These are phyloP conservation scores for Trichoderma arundinaceum DNA, from an alignment of 2,329 filamentous ascomycete species.

Conservation along the genomic window DNA sequence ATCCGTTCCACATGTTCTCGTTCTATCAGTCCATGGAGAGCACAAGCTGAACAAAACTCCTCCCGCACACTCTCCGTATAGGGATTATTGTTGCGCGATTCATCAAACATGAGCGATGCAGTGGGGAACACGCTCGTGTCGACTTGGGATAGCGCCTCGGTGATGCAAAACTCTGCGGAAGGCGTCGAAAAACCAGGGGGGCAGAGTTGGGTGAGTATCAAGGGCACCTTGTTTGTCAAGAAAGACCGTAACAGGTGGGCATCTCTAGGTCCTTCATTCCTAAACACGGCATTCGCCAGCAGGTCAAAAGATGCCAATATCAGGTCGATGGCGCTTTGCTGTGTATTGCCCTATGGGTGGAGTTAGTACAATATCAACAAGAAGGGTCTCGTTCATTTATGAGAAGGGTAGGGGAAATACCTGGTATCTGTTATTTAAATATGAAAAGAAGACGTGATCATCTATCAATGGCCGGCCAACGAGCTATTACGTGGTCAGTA, in stretches of 20 bases:
- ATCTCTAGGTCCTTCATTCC: conserved; percentile 58
- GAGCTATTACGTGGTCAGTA: conserved; percentile 58
- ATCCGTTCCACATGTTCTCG: conserved; percentile 79
- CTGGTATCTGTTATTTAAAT: conserved; percentile 84
- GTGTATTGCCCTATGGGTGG: conserved; percentile 68
- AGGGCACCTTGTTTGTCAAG: conserved; percentile 70
- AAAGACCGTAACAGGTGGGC: conserved; percentile 85
- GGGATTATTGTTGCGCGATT: conserved; percentile 61
- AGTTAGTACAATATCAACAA: neutral
- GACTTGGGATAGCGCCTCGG: conserved; percentile 76
- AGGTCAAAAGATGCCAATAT: conserved; percentile 90
- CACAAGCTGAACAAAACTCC: conserved; percentile 89
- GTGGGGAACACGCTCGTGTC: conserved; percentile 77
- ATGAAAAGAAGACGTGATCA: conserved; percentile 76
- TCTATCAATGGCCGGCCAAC: conserved; percentile 83
- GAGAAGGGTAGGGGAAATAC: conserved; percentile 49
- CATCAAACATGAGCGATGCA: conserved; percentile 64
- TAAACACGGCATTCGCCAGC: conserved; percentile 83
- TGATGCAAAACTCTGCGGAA: conserved; percentile 72
- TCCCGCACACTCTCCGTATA: conserved; percentile 65
- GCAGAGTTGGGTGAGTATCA: conserved; percentile 59
- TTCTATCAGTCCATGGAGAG: conserved; percentile 82
- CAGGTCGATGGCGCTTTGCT: conserved; percentile 78
- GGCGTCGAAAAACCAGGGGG: conserved; percentile 76
- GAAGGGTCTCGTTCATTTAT: neutral